Base-by-base conservation (phyloP, 768 basidiomycete species). In the Nevesoporus exiguus region DNA sequence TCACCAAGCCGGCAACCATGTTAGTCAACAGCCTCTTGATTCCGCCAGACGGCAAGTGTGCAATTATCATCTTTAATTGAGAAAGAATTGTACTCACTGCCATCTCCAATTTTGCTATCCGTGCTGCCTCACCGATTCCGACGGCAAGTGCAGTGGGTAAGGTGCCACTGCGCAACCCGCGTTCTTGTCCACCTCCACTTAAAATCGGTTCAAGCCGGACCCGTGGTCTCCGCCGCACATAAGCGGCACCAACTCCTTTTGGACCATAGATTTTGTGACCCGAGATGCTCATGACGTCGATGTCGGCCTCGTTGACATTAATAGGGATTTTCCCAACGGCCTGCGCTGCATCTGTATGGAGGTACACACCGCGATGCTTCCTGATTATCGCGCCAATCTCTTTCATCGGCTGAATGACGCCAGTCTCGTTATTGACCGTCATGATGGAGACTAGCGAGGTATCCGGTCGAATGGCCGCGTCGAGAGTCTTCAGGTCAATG, bases 341-440 rank as follows among this genome's bases (percentile, higher is more conserved):
- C 70, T 99, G 97, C 0, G 97, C 97, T 25, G 92, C 96, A 70
- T 99, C 97, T 19, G 97, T 95, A 74, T 99, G 97, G 79, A 99
- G 86, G 72, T 92, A 88, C 17, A 96, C 80, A 14, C 93, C 93
- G 55, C 90, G 86, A 67, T 96, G 86, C 72, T 91, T 89, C 66
- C 87, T 86, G 30, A 89, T 68, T 33, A 96, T 80, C 3, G 83
- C 82, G 29, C 96, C 96, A 52, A 99, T 99, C 69, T 98, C 93
- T 67, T 91, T 88, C 58, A 98, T 79, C 2, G 97, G 97, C 67
- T 98, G 97, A 51, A 99, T 97, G 59, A 98, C 95, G 22, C 97
- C 97, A 5, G 94, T 98, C 74, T 99, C 97, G 72, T 99, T 99
- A 77, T 99, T 99, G 55, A 99, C 97, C 17, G 90, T 83, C 97